Base-by-base conservation (phyloP, 441 rosid genomes). In the Brassica hybrid region DNA sequence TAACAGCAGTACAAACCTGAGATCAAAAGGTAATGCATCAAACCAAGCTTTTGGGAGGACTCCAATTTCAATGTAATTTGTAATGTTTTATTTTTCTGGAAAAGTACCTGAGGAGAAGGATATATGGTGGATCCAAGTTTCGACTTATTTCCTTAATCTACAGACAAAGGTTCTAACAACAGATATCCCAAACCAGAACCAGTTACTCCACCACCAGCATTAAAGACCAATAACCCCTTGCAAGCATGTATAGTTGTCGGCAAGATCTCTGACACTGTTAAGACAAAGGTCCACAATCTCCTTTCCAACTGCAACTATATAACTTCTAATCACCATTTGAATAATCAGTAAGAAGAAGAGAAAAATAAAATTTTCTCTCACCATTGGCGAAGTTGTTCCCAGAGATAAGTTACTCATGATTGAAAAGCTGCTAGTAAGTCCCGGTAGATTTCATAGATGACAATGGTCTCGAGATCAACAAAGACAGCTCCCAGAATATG, bases 181-280 rank as follows among this genome's bases (percentile, higher is more conserved):
- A 93, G 65, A 64, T 97, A 93, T 0, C 98, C 98, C 65, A 93
- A 79, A 62, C 98, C 98, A 69, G 97, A 93, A 58, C 95, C 98
- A 77, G 97, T 93, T 30, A 97, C 97, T 68, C 98, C 98, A 70
- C 98, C 98, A 65, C 91, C 98, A 78, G 98, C 98, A 83, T 58
- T 90, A 23, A 93, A 93, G 74, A 91, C 97, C 83, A 93, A 80
- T 77, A 93, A 93, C n/a, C 8, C 98, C 98, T 87, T 93, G 95
- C 77, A 93, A 80, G 23, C 98, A 94, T 43, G 98, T 90, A 80
- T 97, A 93, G 78, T 91, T 91, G 66, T 93, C 98, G 10, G 97
- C 94, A 23, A 93, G 74, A 76, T 91, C 91, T 81, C 98, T 85
- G 72, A 91, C 93, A 23, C 98, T 90, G 68, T 91, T 94, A 63